Conservation (phyloP, 768 basidiomycete species). For the Cystofilobasidium bisporidii region DNA sequence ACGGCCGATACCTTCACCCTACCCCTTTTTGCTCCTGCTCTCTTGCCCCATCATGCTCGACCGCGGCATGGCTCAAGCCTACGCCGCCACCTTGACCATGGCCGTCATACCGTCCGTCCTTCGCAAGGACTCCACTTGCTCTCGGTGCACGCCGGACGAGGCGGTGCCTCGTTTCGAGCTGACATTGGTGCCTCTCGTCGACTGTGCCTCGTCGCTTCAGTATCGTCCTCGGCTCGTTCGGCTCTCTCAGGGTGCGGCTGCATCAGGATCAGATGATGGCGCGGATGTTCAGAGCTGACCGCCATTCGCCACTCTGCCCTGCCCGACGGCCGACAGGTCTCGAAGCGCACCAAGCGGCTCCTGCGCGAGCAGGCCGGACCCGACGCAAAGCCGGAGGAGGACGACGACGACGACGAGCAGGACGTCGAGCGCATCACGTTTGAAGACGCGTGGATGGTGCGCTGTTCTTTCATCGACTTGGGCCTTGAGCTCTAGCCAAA, state of each 20-base stretch:
- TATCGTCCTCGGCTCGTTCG: slow-evolving; percentile 22
- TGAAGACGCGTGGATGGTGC: slow-evolving; percentile 34
- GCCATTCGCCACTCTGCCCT: no score
- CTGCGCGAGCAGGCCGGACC: background rate
- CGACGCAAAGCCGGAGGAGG: no score
- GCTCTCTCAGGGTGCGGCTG: slow-evolving; percentile 11
- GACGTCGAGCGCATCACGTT: slow-evolving; percentile 47
- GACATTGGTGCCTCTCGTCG: no score
- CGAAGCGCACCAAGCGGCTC: slow-evolving; percentile 7
- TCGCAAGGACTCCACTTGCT: no score
- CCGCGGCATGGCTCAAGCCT: slow-evolving; percentile 18
- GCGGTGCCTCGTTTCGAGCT: background rate
- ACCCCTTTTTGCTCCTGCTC: no score
- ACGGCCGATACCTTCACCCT: no score
- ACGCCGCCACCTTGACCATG: slow-evolving; percentile 16
- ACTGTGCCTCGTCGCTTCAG: background rate
- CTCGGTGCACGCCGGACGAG: no score
- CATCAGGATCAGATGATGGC: no score
- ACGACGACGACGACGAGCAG: slow-evolving; percentile 43
- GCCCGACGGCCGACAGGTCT: background rate
- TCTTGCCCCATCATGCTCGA: slow-evolving; percentile 14
- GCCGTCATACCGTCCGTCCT: slow-evolving; percentile 23
- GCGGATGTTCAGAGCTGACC: no score
- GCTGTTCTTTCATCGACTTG: no score
- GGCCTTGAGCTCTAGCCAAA: no score